Conservation (phyloP, 371 early-diverging fungal species). For the Amoeboaphelidium protococcarum region DNA sequence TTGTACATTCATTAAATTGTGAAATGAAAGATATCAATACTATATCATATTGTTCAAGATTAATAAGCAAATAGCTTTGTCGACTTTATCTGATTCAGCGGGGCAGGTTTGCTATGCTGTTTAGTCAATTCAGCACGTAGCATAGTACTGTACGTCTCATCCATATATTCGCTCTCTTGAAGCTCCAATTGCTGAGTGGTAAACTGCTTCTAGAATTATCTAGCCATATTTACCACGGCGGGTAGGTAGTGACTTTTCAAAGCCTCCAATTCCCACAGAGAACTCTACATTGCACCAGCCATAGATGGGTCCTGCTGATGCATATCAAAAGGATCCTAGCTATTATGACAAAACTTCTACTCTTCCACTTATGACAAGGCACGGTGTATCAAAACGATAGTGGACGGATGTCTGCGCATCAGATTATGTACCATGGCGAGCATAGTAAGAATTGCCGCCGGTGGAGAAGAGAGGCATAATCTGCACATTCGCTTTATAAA, state of each 20-base stretch:
- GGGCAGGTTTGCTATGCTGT: too few relatives aligned
- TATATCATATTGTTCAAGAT: too few relatives aligned
- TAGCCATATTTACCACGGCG: background rate
- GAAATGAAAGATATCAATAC: too few relatives aligned
- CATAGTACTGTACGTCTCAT: too few relatives aligned
- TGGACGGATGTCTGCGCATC: constrained; percentile 59
- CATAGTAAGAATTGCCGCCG: constrained; percentile 46
- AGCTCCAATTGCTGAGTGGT: too few relatives aligned
- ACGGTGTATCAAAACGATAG: constrained; percentile 57
- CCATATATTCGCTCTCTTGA: too few relatives aligned
- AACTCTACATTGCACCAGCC: constrained; percentile 50
- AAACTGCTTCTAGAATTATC: background rate
- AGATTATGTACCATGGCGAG: constrained; percentile 73
- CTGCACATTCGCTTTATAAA: constrained; percentile 74
- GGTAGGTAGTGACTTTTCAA: background rate
- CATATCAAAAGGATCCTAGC: constrained; percentile 46
- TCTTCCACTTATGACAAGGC: constrained; percentile 4
- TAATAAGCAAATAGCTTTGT: too few relatives aligned
- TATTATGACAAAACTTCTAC: background rate
- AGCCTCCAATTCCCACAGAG: constrained; percentile 56
- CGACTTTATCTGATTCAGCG: too few relatives aligned
- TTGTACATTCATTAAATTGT: too few relatives aligned
- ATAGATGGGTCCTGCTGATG: constrained; percentile 41
- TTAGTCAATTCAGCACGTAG: too few relatives aligned
- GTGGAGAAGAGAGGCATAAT: constrained; percentile 50